Conservation (phyloP, 352 stramenopile genomes). For the Globisporangium viniferum region DNA sequence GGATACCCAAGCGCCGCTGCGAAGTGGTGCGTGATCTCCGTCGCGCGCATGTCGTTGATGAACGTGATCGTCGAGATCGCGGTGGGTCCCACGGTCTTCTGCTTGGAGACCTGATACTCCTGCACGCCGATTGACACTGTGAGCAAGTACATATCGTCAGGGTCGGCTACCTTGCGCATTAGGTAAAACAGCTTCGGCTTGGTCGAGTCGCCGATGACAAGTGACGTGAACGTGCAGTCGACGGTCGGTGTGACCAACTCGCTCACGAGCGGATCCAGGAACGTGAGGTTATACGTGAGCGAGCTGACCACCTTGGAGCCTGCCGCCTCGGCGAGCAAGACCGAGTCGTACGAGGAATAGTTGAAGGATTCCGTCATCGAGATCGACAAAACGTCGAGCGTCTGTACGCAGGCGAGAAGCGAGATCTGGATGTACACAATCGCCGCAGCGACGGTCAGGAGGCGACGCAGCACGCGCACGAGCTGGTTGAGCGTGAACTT, state of each 20-base stretch:
- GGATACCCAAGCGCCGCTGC: constrained; percentile 28
- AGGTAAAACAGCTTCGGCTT: constrained; percentile 26
- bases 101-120: constrained; percentile 22
- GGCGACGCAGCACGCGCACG: neutral
- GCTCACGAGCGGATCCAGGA: constrained; percentile 9
- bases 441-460: neutral
- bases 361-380: neutral
- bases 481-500: constrained; percentile 2
- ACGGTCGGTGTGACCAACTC: constrained; percentile 39
- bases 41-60: constrained; percentile 25
- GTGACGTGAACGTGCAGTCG: constrained; percentile 37
- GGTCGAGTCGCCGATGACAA: constrained; percentile 19
- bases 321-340: neutral
- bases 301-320: constrained; percentile 16
- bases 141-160: constrained; percentile 20
- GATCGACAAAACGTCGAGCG: neutral
- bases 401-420: neutral
- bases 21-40: constrained; percentile 22
- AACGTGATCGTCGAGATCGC: constrained; percentile 28
- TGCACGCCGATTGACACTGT: constrained; percentile 26
- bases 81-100: constrained; percentile 19
- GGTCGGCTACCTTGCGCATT: constrained; percentile 17
- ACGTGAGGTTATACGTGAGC: constrained; percentile 32
- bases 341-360: neutral
- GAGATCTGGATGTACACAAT: constrained; percentile 5